Conservation (phyloP, 1,284 basidiomycete species). For the Melampsora larici-populina region DNA sequence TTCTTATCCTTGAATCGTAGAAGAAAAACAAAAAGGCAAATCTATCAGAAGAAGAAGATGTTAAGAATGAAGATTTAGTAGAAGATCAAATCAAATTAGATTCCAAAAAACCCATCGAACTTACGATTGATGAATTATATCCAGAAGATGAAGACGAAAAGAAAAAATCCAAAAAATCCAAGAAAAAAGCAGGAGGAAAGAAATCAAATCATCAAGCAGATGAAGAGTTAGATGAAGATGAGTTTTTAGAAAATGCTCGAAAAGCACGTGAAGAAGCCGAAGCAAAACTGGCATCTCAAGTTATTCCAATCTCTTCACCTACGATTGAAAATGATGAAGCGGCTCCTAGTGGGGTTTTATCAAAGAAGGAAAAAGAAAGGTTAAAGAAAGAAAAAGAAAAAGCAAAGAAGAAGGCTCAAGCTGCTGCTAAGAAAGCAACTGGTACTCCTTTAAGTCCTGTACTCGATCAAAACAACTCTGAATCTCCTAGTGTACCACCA, state of each 20-base stretch:
- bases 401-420: constrained; percentile 93
- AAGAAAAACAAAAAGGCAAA: constrained; percentile 3
- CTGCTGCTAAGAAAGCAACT: constrained; percentile 73
- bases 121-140: constrained; percentile 37
- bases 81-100: background rate
- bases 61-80: background rate
- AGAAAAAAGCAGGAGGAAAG: constrained; percentile 18
- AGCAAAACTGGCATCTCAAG: constrained; percentile 16
- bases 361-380: constrained; percentile 89
- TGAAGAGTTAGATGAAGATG: constrained; percentile 41
- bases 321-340: constrained; percentile 55
- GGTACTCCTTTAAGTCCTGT: constrained; percentile 52
- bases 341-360: constrained; percentile 61
- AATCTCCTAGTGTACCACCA: constrained; percentile 44
- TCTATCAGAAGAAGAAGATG: background rate
- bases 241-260: constrained; percentile 26
- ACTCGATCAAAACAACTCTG: background rate
- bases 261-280: constrained; percentile 41
- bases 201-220: background rate
- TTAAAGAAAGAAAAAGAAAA: constrained; percentile 92
- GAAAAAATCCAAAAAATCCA: constrained; percentile 23
- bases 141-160: constrained; percentile 22
- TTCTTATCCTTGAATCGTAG: background rate
- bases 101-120: background rate
- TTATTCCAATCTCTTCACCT: constrained; percentile 4